Conservation (phyloP, 768 basidiomycete species). For the Kwoniella newhampshirensis region DNA sequence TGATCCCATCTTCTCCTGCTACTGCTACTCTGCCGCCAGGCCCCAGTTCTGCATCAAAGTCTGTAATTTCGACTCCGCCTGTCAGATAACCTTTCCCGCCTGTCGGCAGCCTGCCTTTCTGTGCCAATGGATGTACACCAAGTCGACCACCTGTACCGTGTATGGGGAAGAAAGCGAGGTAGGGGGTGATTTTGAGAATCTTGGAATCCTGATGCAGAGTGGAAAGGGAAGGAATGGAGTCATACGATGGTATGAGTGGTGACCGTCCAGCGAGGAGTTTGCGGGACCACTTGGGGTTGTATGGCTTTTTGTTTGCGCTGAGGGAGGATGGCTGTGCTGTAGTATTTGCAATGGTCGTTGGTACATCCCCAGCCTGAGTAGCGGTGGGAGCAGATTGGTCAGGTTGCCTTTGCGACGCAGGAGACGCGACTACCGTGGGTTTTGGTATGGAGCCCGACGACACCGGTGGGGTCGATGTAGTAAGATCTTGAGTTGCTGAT, state of each 20-base stretch:
- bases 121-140: constrained; percentile 45
- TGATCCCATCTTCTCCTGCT: constrained; percentile 52
- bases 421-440: too few species aligned
- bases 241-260: constrained; percentile 53
- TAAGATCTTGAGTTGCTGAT: not conserved
- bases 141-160: constrained; percentile 54
- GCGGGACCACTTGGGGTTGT: constrained; percentile 53
- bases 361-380: too few species aligned
- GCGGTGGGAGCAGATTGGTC: too few species aligned
- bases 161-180: constrained; percentile 53
- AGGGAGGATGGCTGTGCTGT: too few species aligned
- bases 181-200: constrained; percentile 47
- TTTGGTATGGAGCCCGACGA: too few species aligned
- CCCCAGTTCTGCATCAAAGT: constrained; percentile 48
- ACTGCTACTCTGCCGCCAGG: constrained; percentile 30
- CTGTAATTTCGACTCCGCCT: constrained; percentile 48
- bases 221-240: constrained; percentile 48
- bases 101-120: constrained; percentile 50
- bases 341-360: too few species aligned
- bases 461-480: not conserved
- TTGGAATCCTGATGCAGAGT: constrained; percentile 48
- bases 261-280: constrained; percentile 54
- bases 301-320: constrained; percentile 11
- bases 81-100: constrained; percentile 42
- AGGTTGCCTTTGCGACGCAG: too few species aligned